Evolutionary conservation across 192 early-diverging fungal species (phyloP), one percentile per base, ranked within the genome.

Genomic region (Entomortierella beljakovae): DNA sequence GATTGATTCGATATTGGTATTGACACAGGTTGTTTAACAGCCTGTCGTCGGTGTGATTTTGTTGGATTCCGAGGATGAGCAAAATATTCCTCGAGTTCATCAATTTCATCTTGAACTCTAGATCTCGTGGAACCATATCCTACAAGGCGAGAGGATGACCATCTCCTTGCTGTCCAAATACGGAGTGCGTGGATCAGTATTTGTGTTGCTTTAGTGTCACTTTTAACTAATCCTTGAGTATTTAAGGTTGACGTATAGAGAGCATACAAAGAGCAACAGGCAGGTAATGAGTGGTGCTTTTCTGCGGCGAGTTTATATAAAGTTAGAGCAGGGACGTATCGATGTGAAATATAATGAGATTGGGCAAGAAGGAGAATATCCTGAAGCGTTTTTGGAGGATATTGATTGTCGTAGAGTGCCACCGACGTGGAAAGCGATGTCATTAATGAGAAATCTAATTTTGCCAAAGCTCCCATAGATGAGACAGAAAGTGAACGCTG

Each of bases 81-180:
- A 65, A 79, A 79, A n/a, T 79, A 79, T n/a, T 79, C 75, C 28
- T 79, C 75, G 2, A 79, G 62, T 23, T 79, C 75, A 28, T 64
- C 67, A 35, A 70, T 43, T 3, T 79, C 67, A 33, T 69, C 67
- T 16, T 32, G 40, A 43, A 32, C 57, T 34, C 28, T 57, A 1
- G 67, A 77, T 28, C 74, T 20, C 37, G 31, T 52, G 22, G 66
- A 42, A 3, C 58, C 53, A 4, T 31, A 46, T 15, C 46, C 60
- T 18, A 23, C 38, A 0, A 42, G 16, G 0, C 54, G 26, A 34
- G 65, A 46, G 15, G 48, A 55, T 1, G 75, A 70, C 75, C 75
- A 79, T 22, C 75, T 61, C 22, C 75, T 31, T 11, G 75, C 75
- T 5, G 49, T 70, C 75, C 75, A 79, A 29, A 79, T 79, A 6